Evolutionary conservation across 495 filamentous ascomycete genomes (phyloP).

Genomic region (Talaromyces stipitatus): DNA sequence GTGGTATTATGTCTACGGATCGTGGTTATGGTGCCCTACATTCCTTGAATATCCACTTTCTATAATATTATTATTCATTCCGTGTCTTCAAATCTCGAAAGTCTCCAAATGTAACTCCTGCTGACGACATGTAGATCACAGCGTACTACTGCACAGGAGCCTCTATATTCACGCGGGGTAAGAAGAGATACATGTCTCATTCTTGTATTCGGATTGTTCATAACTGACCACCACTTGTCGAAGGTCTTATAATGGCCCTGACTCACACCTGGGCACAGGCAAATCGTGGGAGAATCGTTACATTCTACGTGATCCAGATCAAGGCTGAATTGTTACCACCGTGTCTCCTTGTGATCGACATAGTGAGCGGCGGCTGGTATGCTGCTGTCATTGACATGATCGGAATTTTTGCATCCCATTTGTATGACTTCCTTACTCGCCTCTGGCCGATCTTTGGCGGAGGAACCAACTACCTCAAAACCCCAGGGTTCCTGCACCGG

Average conservation of each 20-base stretch:
- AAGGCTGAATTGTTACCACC: constrained; percentile 67
- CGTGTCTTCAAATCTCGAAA: not conserved
- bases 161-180: not conserved
- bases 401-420: constrained; percentile 74
- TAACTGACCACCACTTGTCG: not conserved
- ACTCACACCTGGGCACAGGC: constrained; percentile 78
- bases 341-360: constrained; percentile 61
- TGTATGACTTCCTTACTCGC: constrained; percentile 77
- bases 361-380: constrained; percentile 46
- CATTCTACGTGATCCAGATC: constrained; percentile 70
- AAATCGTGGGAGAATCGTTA: constrained; percentile 60
- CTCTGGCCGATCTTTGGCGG: constrained; percentile 80
- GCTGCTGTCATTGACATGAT: constrained; percentile 48
- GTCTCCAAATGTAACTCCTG: not conserved
- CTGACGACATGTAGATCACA: not conserved
- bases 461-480: constrained; percentile 61
- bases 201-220: constrained; percentile 18
- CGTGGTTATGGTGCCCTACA: constrained; percentile 92
- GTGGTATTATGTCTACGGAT: constrained; percentile 53
- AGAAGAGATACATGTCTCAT: not conserved
- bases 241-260: constrained; percentile 67
- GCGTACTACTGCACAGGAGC: not conserved
- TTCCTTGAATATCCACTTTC: constrained; percentile 27
- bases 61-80: not conserved
- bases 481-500: constrained; percentile 57